Evolutionary conservation across 2,329 filamentous ascomycete genomes (phyloP).

Genomic region (Cercospora beticola): DNA sequence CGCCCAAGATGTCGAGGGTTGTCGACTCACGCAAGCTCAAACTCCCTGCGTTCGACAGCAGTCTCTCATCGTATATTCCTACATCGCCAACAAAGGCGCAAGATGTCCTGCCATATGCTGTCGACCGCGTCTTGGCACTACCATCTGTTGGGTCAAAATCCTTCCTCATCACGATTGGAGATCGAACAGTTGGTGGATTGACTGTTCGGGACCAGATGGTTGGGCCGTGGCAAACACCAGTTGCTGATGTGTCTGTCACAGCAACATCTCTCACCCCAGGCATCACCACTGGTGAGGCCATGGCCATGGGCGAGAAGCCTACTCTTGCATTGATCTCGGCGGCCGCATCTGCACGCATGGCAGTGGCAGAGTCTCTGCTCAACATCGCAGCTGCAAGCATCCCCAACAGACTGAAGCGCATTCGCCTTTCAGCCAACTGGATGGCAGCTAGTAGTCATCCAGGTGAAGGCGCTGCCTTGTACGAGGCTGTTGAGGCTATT

Average conservation of each 20-base stretch:
- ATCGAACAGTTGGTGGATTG: slow-evolving; percentile 86
- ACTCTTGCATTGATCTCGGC: slow-evolving; percentile 85
- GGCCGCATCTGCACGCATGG: slow-evolving; percentile 90
- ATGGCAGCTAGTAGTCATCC: slow-evolving; percentile 96
- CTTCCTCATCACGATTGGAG: slow-evolving; percentile 95
- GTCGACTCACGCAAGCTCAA: slow-evolving; percentile 68
- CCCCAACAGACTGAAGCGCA: slow-evolving; percentile 69
- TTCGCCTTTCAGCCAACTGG: slow-evolving; percentile 95
- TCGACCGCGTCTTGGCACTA: slow-evolving; percentile 76
- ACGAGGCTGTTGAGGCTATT: slow-evolving; percentile 90
- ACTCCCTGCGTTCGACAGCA: slow-evolving; percentile 72
- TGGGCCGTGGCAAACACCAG: slow-evolving; percentile 91
- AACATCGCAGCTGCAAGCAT: slow-evolving; percentile 83
- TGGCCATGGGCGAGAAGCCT: slow-evolving; percentile 94
- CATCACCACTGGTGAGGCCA: slow-evolving; percentile 83
- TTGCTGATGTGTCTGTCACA: slow-evolving; percentile 91
- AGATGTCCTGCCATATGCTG: slow-evolving; percentile 58
- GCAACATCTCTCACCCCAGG: slow-evolving; percentile 74
- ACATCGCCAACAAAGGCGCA: slow-evolving; percentile 45
- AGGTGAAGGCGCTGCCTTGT: slow-evolving; percentile 87
- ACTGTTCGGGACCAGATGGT: slow-evolving; percentile 92
- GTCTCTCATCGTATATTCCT: slow-evolving; percentile 65
- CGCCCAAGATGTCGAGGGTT: slow-evolving; percentile 73
- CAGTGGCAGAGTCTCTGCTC: slow-evolving; percentile 88
- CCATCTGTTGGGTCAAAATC: slow-evolving; percentile 95